Conservation (phyloP, 2,329 filamentous ascomycete species). For the Didymella exigua region DNA sequence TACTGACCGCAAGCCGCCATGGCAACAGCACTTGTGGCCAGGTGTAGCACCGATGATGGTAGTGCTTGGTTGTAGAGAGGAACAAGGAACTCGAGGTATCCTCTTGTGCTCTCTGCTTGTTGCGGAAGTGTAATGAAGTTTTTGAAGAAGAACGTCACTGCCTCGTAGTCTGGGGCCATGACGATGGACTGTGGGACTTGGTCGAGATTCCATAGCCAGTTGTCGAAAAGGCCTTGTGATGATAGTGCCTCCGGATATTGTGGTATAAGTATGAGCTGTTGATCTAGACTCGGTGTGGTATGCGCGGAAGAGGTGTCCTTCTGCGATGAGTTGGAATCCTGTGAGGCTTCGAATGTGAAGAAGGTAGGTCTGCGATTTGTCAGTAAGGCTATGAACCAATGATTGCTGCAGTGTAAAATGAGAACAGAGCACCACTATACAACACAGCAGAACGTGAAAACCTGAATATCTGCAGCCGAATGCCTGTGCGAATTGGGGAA, state of each 20-base stretch:
- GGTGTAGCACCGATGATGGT: conserved; percentile 46
- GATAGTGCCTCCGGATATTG: conserved; percentile 17
- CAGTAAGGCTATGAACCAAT: background rate
- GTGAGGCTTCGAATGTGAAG: conserved; percentile 3
- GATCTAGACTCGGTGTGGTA: conserved; percentile 6
- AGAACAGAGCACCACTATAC: background rate
- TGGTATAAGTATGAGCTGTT: conserved; percentile 31
- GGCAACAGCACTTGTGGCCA: conserved; percentile 49
- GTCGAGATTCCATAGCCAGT: conserved; percentile 41
- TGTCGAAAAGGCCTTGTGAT: conserved; percentile 29
- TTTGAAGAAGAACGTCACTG: conserved; percentile 50
- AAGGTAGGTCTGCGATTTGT: conserved; percentile 1
- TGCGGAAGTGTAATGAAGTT: conserved; percentile 49
- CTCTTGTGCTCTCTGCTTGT: conserved; percentile 46
- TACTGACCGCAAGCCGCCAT: conserved; percentile 48
- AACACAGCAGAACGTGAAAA: background rate
- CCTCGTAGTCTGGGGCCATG: conserved; percentile 45
- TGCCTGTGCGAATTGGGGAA: background rate
- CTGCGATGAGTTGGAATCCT: background rate
- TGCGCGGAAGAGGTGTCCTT: background rate
- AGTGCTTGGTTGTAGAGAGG: conserved; percentile 46
- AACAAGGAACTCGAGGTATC: conserved; percentile 47
- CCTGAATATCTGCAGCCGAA: background rate
- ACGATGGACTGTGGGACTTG: conserved; percentile 35
- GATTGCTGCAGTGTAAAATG: background rate